Conservation (phyloP, 1,284 basidiomycete species). For the Hypsizygus ulmarius region DNA sequence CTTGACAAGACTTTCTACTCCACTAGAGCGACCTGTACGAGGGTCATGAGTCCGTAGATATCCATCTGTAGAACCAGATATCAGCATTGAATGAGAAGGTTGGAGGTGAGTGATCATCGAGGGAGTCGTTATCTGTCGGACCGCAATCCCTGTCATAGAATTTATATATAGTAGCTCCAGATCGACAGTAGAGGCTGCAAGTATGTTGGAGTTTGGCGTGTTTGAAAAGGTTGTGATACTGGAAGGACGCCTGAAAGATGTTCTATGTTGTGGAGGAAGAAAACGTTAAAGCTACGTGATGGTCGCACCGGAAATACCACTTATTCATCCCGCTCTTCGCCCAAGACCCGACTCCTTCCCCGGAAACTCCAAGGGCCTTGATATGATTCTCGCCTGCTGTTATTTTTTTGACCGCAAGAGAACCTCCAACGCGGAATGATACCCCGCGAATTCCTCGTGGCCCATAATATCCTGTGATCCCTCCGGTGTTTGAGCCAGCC, state of each 20-base stretch:
- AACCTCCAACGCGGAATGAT: conserved; percentile 71
- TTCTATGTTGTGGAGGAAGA: conserved; percentile 11
- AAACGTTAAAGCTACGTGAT: neutral
- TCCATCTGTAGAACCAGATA: conserved; percentile 84
- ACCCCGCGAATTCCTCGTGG: conserved; percentile 68
- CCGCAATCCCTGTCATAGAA: conserved; percentile 65
- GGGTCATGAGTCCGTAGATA: conserved; percentile 84
- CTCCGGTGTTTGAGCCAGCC: conserved; percentile 78
- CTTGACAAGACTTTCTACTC: conserved; percentile 52
- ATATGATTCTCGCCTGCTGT: conserved; percentile 75
- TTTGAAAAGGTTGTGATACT: conserved; percentile 62
- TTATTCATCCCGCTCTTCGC: conserved; percentile 79
- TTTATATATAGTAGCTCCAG: conserved; percentile 75
- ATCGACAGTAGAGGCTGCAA: conserved; percentile 63
- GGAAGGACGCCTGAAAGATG: conserved; percentile 35
- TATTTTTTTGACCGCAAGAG: conserved; percentile 67
- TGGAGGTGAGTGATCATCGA: conserved; percentile 65
- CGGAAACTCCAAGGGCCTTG: conserved; percentile 55
- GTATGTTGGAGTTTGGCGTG: conserved; percentile 45
- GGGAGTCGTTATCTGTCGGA: conserved; percentile 56
- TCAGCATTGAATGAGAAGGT: conserved; percentile 60
- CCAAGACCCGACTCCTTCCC: conserved; percentile 71
- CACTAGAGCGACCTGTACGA: conserved; percentile 51
- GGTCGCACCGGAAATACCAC: conserved; percentile 65
- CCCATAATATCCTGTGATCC: conserved; percentile 73